A percentile compares a stretch with the other conserved stretches of the same genome.
Evolutionary conservation across 2,329 filamentous ascomycete species (phyloP).

Genomic region (Aurifilum marmelostoma): DNA sequence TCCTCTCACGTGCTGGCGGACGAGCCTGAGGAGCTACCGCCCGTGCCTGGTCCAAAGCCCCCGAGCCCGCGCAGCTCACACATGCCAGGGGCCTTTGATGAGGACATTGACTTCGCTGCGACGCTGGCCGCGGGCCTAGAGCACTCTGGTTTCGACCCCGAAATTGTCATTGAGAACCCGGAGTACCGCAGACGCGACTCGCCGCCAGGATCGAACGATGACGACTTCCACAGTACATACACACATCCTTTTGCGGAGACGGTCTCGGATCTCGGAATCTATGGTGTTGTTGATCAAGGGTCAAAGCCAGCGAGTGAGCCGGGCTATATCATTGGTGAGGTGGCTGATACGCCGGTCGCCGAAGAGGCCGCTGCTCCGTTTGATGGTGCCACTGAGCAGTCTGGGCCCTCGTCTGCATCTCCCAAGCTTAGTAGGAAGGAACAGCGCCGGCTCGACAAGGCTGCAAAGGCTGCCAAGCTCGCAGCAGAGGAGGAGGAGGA

Average conservation of each 20-base stretch:
- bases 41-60: slow-evolving; percentile 61
- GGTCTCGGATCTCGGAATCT: slow-evolving; percentile 45
- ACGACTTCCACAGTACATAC: slow-evolving; percentile 43
- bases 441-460: slow-evolving; percentile 52
- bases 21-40: slow-evolving; percentile 29
- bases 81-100: slow-evolving; percentile 67
- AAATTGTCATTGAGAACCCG: slow-evolving; percentile 70
- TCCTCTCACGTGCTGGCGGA: slow-evolving; percentile 23
- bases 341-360: slow-evolving; percentile 45
- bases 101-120: slow-evolving; percentile 72
- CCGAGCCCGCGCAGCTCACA: slow-evolving; percentile 48
- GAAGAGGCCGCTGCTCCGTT: slow-evolving; percentile 35
- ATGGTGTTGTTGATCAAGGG: slow-evolving; percentile 42
- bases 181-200: slow-evolving; percentile 66
- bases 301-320: slow-evolving; percentile 37
- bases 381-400: slow-evolving; percentile 32
- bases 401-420: slow-evolving; percentile 21
- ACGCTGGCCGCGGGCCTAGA: slow-evolving; percentile 69
- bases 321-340: slow-evolving; percentile 53
- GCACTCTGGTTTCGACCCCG: slow-evolving; percentile 71
- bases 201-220: slow-evolving; percentile 62
- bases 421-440: slow-evolving; percentile 52
- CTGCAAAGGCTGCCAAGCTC: slow-evolving; percentile 37
- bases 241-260: slow-evolving; percentile 54
- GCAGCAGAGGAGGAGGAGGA: slow-evolving; percentile 35